Evolutionary conservation across 2,329 filamentous ascomycete species (phyloP).

Genomic region (Neofusicoccum ribis): DNA sequence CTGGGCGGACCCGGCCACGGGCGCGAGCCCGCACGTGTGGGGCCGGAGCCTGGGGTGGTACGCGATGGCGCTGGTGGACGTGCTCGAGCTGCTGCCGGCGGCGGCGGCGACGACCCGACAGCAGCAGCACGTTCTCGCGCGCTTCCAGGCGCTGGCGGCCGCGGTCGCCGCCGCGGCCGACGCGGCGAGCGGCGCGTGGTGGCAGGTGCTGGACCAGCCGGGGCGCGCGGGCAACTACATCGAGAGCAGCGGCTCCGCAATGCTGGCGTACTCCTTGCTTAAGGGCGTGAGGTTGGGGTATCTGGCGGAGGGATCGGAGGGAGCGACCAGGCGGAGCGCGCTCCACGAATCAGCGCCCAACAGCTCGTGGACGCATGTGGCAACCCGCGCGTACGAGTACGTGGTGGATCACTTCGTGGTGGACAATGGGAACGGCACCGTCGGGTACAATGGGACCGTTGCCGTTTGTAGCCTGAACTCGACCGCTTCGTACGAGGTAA

Average conservation of each 20-base stretch:
- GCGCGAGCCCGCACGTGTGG: constrained; percentile 39
- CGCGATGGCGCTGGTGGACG: constrained; percentile 46
- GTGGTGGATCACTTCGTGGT: constrained; percentile 50
- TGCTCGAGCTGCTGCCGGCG: constrained; percentile 48
- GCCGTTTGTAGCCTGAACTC: constrained; percentile 30
- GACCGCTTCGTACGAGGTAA: constrained; percentile 29
- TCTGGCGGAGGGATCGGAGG: constrained; percentile 26
- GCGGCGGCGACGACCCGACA: constrained; percentile 30
- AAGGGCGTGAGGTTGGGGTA: constrained; percentile 37
- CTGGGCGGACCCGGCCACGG: constrained; percentile 38
- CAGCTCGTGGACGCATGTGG: constrained; percentile 37
- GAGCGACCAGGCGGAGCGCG: constrained; percentile 28
- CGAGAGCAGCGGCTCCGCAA: constrained; percentile 59
- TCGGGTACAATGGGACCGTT: constrained; percentile 36
- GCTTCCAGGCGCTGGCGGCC: constrained; percentile 33
- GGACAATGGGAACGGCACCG: constrained; percentile 37
- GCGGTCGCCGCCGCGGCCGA: constrained; percentile 47
- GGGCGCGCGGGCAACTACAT: constrained; percentile 57
- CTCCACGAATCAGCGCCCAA: background rate
- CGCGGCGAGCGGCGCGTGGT: constrained; percentile 52
- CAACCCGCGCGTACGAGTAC: constrained; percentile 46
- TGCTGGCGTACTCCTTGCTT: constrained; percentile 43
- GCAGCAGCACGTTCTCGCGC: constrained; percentile 22
- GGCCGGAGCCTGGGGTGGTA: constrained; percentile 41
- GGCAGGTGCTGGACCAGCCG: constrained; percentile 56